phyloP scores from a whole-genome alignment of 140 eudicot species.

The Ambrosia hybrid region DNA sequence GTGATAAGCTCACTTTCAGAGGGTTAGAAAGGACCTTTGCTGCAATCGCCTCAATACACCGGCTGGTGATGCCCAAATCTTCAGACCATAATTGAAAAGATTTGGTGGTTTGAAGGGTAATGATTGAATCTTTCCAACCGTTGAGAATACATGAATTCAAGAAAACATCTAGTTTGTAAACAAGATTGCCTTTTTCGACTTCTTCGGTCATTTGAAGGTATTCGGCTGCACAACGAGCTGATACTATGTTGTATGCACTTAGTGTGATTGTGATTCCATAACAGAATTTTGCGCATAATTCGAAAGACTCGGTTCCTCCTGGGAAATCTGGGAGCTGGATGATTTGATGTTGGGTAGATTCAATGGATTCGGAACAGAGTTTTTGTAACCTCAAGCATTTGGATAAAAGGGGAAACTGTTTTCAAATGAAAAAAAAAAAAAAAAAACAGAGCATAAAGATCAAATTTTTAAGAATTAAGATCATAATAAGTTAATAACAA shows the following conservation, averaged over 20 bases:
- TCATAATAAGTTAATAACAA: not conserved
- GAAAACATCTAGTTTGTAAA: constrained; percentile 81
- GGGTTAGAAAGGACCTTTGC: constrained; percentile 66
- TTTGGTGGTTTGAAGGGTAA: constrained; percentile 70
- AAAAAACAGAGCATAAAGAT: not conserved
- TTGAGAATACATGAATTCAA: constrained; percentile 71
- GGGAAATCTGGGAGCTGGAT: constrained; percentile 92
- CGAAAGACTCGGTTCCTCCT: constrained; percentile 84
- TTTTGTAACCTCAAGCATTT: constrained; percentile 73
- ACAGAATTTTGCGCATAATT: constrained; percentile 80
- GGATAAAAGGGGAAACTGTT: constrained; percentile 87
- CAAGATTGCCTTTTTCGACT: constrained; percentile 82
- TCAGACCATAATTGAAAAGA: constrained; percentile 63
- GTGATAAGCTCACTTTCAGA: constrained; percentile 56
- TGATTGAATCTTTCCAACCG: constrained; percentile 87
- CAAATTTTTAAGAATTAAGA: not conserved
- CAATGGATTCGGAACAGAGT: constrained; percentile 66
- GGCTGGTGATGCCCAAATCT: constrained; percentile 73
- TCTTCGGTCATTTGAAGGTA: constrained; percentile 92
- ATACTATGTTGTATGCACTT: constrained; percentile 82
- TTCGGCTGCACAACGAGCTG: constrained; percentile 82
- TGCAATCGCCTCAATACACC: constrained; percentile 78
- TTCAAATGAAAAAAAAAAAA: not conserved
- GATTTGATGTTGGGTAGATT: constrained; percentile 64
- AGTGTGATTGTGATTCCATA: constrained; percentile 88